Evolutionary conservation across 2,329 filamentous ascomycete genomes (phyloP).

Genomic region (Curvularia lunata): DNA sequence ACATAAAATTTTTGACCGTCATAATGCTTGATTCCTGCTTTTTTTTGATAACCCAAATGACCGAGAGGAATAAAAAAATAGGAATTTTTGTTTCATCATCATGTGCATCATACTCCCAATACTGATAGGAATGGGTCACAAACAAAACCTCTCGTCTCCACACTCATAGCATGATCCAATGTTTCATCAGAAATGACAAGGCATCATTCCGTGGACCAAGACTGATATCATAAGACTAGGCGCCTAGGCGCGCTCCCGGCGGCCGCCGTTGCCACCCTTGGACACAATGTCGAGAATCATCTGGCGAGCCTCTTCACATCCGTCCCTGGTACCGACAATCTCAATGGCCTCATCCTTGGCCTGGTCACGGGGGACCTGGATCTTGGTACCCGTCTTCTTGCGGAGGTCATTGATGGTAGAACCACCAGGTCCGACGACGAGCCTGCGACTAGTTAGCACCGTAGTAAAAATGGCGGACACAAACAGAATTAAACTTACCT

Average conservation of each 20-base stretch:
- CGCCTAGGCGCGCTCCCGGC: constrained; percentile 23
- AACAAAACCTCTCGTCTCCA: background rate
- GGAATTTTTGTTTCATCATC: constrained; percentile 3
- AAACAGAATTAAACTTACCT: constrained; percentile 36
- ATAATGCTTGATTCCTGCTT: background rate
- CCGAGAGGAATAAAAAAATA: background rate
- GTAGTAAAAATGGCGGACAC: background rate
- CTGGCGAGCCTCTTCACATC: constrained; percentile 85
- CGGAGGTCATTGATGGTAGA: constrained; percentile 92
- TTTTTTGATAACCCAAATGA: background rate
- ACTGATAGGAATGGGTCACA: background rate
- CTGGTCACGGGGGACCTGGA: constrained; percentile 88
- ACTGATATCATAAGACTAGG: background rate
- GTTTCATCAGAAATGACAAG: background rate
- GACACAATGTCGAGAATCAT: constrained; percentile 82
- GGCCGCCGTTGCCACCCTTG: constrained; percentile 36
- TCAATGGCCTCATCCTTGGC: constrained; percentile 81
- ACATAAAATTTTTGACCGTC: background rate
- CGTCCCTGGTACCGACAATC: constrained; percentile 78
- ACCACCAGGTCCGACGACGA: constrained; percentile 87
- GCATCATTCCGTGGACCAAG: background rate
- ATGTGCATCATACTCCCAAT: background rate
- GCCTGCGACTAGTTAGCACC: constrained; percentile 52
- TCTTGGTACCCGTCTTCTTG: constrained; percentile 89
- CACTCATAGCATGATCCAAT: background rate